Conservation (phyloP, 371 early-diverging fungal genomes). For the Nosema muscidifuracis region DNA sequence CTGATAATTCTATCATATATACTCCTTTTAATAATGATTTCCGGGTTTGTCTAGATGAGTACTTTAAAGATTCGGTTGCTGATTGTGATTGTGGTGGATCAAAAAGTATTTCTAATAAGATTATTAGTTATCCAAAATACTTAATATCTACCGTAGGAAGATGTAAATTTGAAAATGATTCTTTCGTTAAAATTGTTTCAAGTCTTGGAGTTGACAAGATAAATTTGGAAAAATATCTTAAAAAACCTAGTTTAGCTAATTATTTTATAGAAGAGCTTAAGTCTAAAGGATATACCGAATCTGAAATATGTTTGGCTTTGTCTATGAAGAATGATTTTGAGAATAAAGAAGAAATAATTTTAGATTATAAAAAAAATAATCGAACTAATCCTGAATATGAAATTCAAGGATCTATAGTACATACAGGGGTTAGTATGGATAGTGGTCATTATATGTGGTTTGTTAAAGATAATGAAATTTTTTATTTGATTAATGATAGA, state of each 20-base stretch:
- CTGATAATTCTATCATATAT: not conserved
- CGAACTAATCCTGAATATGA: slow-evolving; percentile 6
- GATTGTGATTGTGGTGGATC: slow-evolving; percentile 27
- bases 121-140: slow-evolving; percentile 18
- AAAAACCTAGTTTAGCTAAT: not conserved
- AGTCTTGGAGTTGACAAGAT: slow-evolving; percentile 16
- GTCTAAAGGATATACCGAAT: not conserved
- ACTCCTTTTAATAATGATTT: slow-evolving; percentile 22
- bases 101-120: not conserved
- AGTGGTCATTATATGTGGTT: slow-evolving; percentile 54
- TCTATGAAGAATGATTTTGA: not conserved
- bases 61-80: slow-evolving; percentile 6
- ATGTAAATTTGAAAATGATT: not conserved
- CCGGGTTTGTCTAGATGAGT: slow-evolving; percentile 17
- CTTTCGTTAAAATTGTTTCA: not conserved
- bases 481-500: slow-evolving; percentile 7
- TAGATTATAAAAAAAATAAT: not conserved
- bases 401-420: slow-evolving; percentile 22
- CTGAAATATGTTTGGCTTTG: slow-evolving; percentile 2
- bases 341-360: not conserved
- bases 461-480: not conserved
- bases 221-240: slow-evolving; percentile 9
- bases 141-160: slow-evolving; percentile 16
- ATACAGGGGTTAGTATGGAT: slow-evolving; percentile 30
- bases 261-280: slow-evolving; percentile 7